These are phyloP conservation scores for Erigeron canadensis DNA, from an alignment of 129 eudicot genomes.

Conservation along the genomic window DNA sequence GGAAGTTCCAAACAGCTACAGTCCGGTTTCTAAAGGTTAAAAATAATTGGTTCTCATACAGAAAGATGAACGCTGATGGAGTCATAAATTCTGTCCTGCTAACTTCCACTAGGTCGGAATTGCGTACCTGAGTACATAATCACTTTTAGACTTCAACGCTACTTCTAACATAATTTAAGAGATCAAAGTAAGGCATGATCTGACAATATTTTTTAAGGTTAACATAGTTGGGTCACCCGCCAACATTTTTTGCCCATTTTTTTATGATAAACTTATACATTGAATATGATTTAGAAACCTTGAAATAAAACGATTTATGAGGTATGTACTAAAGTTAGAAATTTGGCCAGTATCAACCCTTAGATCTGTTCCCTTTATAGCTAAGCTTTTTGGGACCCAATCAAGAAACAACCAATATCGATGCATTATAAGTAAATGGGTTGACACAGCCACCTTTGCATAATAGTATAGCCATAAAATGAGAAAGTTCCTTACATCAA, in stretches of 20 bases:
- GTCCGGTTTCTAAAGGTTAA: slow-evolving; percentile 76
- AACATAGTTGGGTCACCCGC: background rate
- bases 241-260: background rate
- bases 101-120: slow-evolving; percentile 72
- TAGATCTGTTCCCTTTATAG: background rate
- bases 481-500: slow-evolving; percentile 11
- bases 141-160: background rate
- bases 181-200: background rate
- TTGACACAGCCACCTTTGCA: background rate
- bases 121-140: slow-evolving; percentile 56
- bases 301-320: background rate
- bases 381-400: no score
- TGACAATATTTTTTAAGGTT: background rate
- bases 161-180: no score
- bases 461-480: background rate
- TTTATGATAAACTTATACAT: background rate
- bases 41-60: slow-evolving; percentile 77
- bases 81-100: slow-evolving; percentile 86
- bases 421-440: background rate
- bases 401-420: background rate
- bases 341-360: background rate
- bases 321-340: background rate
- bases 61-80: slow-evolving; percentile 89
- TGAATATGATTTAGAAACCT: background rate
- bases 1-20: slow-evolving; percentile 91